Percentiles rank a stretch among this genome's conserved stretches.
These are phyloP conservation scores for Phytopythium ostracodes DNA, from an alignment of 352 stramenopile species.

Conservation along the genomic window DNA sequence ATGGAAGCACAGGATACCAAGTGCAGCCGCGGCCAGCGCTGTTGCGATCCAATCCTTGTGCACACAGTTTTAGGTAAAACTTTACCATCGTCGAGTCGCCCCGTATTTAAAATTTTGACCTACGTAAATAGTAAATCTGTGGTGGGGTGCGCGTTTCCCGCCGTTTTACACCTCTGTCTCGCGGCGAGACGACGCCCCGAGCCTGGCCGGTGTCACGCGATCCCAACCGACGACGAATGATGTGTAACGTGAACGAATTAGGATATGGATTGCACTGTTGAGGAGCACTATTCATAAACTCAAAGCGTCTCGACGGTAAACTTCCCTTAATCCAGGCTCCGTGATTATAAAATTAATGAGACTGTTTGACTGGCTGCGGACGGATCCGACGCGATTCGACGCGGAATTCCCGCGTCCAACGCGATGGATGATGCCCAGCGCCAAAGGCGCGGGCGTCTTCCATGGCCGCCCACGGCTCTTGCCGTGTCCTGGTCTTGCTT, in stretches of 20 bases:
- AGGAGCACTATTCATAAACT: not conserved
- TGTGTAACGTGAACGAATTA: not conserved
- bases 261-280: not conserved
- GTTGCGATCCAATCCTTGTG: no score
- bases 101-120: no score
- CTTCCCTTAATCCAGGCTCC: not conserved
- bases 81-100: no score
- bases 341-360: not conserved
- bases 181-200: not conserved
- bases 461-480: no score
- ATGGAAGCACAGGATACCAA: no score
- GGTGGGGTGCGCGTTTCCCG: not conserved
- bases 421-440: not conserved
- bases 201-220: not conserved
- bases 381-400: not conserved
- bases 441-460: no score
- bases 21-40: no score
- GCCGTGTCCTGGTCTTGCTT: no score
- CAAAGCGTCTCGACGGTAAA: not conserved
- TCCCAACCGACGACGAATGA: not conserved
- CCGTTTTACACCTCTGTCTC: not conserved
- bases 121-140: not conserved
- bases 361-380: not conserved
- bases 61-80: no score
- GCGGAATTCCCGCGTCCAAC: no score